Percentiles rank a stretch among this genome's conserved stretches.
Evolutionary conservation across 2,329 filamentous ascomycete species (phyloP).

Genomic region (Arachnopeziza araneosa): DNA sequence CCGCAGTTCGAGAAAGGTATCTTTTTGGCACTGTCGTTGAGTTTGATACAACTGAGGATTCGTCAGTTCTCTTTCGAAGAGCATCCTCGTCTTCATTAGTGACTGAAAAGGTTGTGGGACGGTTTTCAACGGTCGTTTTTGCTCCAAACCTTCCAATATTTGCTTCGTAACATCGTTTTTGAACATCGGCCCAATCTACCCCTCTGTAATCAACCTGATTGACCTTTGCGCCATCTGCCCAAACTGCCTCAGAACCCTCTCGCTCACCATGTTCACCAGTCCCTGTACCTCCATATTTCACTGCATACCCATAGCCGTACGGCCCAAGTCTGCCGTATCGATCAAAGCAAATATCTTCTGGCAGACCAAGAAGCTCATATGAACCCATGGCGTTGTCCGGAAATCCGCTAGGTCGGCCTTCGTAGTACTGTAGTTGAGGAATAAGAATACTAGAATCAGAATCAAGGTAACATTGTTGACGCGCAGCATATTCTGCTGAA

Average conservation of each 20-base stretch:
- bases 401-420: constrained; percentile 76
- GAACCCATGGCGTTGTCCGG: constrained; percentile 84
- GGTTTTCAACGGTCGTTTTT: constrained; percentile 6
- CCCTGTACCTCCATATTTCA: constrained; percentile 71
- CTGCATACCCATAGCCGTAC: constrained; percentile 84
- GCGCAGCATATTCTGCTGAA: constrained; percentile 38
- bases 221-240: constrained; percentile 48
- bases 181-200: constrained; percentile 73
- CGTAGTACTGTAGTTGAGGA: constrained; percentile 66
- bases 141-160: constrained; percentile 63
- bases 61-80: background rate
- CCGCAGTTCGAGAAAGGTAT: constrained; percentile 58
- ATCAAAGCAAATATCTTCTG: constrained; percentile 88
- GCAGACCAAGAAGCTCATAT: constrained; percentile 71
- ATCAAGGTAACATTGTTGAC: constrained; percentile 77
- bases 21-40: constrained; percentile 19
- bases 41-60: background rate
- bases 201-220: constrained; percentile 71
- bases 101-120: constrained; percentile 18
- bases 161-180: constrained; percentile 64
- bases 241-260: constrained; percentile 74
- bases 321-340: constrained; percentile 81
- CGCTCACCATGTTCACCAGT: constrained; percentile 80
- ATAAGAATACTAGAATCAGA: constrained; percentile 56
- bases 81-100: constrained; percentile 1